Percentiles rank a stretch among this genome's conserved stretches.
Evolutionary conservation across 2,329 filamentous ascomycete genomes (phyloP).

Genomic region (Mollisia scopiformis): DNA sequence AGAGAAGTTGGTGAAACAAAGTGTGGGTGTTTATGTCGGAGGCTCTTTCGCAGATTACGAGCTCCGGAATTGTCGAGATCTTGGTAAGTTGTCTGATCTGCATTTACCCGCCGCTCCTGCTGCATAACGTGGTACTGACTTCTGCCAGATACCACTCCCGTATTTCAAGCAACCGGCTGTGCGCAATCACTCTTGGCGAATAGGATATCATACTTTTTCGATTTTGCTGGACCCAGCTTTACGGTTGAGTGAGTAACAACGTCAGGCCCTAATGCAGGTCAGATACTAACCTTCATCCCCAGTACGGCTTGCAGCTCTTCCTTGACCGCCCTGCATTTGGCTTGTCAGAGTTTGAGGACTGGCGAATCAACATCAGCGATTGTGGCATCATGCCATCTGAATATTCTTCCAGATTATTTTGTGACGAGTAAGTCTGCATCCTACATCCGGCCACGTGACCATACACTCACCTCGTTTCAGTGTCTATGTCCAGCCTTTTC

Average conservation of each 20-base stretch:
- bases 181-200: slow-evolving; percentile 48
- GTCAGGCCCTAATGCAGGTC: no score
- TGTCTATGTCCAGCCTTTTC: slow-evolving; percentile 14
- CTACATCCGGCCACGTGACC: background rate
- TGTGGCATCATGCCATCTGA: slow-evolving; percentile 44
- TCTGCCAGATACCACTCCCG: slow-evolving; percentile 4
- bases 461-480: background rate
- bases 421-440: slow-evolving; percentile 4
- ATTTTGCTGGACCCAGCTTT: slow-evolving; percentile 58
- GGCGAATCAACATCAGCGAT: slow-evolving; percentile 47
- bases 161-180: slow-evolving; percentile 30
- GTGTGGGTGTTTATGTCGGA: slow-evolving; percentile 52
- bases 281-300: background rate
- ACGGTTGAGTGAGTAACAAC: slow-evolving; percentile 37
- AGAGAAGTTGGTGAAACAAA: slow-evolving; percentile 18
- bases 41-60: slow-evolving; percentile 40
- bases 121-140: background rate
- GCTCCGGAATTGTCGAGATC: slow-evolving; percentile 19
- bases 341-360: slow-evolving; percentile 51
- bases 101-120: background rate
- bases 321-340: slow-evolving; percentile 57
- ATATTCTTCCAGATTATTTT: slow-evolving; percentile 36
- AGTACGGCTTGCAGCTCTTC: slow-evolving; percentile 59
- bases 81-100: background rate
- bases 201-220: slow-evolving; percentile 57